Evolutionary conservation across 108 stramenopile species (phyloP).

Genomic region (Fragilaria crotonensis): DNA sequence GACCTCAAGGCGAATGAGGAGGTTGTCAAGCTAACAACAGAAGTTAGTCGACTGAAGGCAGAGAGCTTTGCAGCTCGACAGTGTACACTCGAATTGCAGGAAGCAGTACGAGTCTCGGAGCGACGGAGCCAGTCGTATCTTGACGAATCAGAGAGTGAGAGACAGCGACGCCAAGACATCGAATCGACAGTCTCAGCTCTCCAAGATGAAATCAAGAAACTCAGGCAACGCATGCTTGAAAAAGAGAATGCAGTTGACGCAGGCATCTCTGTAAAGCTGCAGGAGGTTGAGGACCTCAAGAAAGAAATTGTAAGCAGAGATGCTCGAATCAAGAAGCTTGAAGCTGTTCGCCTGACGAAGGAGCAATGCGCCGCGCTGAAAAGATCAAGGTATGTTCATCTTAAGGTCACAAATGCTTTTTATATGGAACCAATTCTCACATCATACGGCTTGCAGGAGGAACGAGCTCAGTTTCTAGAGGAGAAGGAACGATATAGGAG

Average conservation of each 20-base stretch:
- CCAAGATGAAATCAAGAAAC: conserved; percentile 22
- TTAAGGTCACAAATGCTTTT: background rate
- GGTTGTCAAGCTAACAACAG: conserved; percentile 23
- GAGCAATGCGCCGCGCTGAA: conserved; percentile 55
- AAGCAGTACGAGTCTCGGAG: background rate
- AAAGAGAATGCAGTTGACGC: conserved; percentile 15
- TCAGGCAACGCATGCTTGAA: conserved; percentile 16
- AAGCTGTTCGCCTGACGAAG: conserved; percentile 63
- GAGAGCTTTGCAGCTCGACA: conserved; percentile 3
- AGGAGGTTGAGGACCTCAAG: conserved; percentile 40
- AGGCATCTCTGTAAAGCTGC: conserved; percentile 27
- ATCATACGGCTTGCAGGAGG: conserved; percentile 27
- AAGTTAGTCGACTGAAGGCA: conserved; percentile 17
- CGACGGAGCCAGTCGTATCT: background rate
- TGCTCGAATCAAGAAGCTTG: conserved; percentile 71
- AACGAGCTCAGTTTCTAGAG: conserved; percentile 32
- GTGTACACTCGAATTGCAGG: conserved; percentile 6
- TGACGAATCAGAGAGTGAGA: conserved; percentile 5
- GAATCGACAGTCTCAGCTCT: conserved; percentile 6
- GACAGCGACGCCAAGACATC: conserved; percentile 18
- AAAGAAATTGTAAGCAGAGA: conserved; percentile 45
- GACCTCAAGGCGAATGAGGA: conserved; percentile 11
- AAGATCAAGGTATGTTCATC: conserved; percentile 58
- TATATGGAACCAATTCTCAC: too few species aligned
- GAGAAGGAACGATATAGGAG: conserved; percentile 49